Percentiles rank a stretch among this genome's conserved stretches.
These are phyloP conservation scores for Oryza nivara DNA, from an alignment of 176 grass and related monocot genomes.

Conservation along the genomic window DNA sequence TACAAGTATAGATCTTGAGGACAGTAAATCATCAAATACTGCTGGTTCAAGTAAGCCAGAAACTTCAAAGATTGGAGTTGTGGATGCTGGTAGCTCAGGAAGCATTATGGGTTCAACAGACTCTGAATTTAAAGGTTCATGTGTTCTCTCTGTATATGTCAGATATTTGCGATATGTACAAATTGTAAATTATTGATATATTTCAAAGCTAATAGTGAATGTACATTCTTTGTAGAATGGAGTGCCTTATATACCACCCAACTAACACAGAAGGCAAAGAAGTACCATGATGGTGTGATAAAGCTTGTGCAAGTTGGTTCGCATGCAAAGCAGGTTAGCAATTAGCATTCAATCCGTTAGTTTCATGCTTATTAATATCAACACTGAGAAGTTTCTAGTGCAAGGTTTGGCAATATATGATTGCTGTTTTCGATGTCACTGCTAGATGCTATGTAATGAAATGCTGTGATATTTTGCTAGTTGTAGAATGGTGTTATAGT, in stretches of 20 bases:
- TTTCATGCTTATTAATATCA: slow-evolving; percentile 20
- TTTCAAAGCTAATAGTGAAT: slow-evolving; percentile 10
- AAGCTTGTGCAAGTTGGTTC: slow-evolving; percentile 56
- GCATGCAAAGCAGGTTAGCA: slow-evolving; percentile 67
- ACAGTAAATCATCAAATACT: slow-evolving; percentile 33
- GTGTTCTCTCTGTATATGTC: not conserved
- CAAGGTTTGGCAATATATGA: not conserved
- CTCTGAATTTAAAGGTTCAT: slow-evolving; percentile 31
- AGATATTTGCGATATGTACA: slow-evolving; percentile 15
- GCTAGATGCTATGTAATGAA: slow-evolving; percentile 23
- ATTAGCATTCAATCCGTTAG: not conserved
- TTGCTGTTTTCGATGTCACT: slow-evolving; percentile 29
- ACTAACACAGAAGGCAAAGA: slow-evolving; percentile 82
- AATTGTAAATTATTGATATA: not conserved
- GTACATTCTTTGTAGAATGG: slow-evolving; percentile 64
- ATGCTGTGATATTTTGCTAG: slow-evolving; percentile 13
- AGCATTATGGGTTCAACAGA: slow-evolving; percentile 20
- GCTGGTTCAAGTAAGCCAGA: slow-evolving; percentile 26
- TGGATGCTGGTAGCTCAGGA: slow-evolving; percentile 2
- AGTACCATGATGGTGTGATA: slow-evolving; percentile 79
- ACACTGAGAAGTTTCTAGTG: slow-evolving; percentile 19
- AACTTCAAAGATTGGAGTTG: slow-evolving; percentile 19
- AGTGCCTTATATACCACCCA: slow-evolving; percentile 74
- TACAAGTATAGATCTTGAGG: slow-evolving; percentile 32
- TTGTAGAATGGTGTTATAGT: not conserved